Base-by-base conservation (phyloP, 164 flowering plant genomes). In the Berberis thunbergii region DNA sequence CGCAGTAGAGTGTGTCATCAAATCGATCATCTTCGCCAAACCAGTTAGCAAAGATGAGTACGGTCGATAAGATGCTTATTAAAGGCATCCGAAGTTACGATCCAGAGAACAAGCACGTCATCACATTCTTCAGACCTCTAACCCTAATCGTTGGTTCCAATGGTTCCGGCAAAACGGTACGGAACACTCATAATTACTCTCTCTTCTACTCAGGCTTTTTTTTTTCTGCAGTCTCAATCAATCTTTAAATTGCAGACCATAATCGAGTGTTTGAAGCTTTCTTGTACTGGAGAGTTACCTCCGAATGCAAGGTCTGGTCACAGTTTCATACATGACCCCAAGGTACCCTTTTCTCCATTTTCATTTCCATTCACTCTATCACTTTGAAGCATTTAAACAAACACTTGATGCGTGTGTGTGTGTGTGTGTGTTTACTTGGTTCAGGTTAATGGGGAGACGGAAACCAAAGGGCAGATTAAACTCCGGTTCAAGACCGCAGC, bases 291-390 rank as follows among this genome's bases (percentile, higher is more conserved):
- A 1, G 99, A 94, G 78, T 70, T 94, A 77, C 99, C 99, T 60
- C 99, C 99, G 1, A 91, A 91, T 74, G 95, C 97, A 4, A 74
- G 99, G 74, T 89, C 96, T 43, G 99, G 99, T 43, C 99, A 94
- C 65, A 89, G 97, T 63, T 94, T 91, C 86, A 78, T 94, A 55
- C 99, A 94, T 70, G 99, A 94, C 61, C 99, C 99, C 41, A 91
- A 91, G 97, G 98, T 90, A 44, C 61, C 4, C 50, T 46, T 41
- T 40, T 58, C 2, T 55, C 50, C 39, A 42, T 54, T 53, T 57
- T 54, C 1, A 6, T 65, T 58, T 43, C 3, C 41, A 43, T 60
- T 62, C 26, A 26, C 10, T 45, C 75, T 50, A 63, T 53, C 2
- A 0, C 41, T 57, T 40, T 40, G 6, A 38, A 39, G 45, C 48